Evolutionary conservation across 176 grass and related monocot genomes (phyloP), one percentile per base, ranked within the genome.

Genomic region (Musa itinerans): DNA sequence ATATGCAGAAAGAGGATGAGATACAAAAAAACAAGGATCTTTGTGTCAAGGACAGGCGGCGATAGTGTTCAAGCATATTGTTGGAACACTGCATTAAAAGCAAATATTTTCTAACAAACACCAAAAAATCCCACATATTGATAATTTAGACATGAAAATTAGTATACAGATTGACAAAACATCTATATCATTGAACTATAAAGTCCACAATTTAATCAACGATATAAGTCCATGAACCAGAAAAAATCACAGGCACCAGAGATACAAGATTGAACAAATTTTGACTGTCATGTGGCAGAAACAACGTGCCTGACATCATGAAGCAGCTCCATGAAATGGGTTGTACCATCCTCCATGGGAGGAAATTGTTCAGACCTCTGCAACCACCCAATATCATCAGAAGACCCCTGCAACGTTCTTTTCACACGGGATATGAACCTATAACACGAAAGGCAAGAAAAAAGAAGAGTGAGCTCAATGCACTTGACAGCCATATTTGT

Each of bases 351-450:
- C 53, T 84, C 74, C 73, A 86, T 75, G 66, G 57, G 52, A 65
- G 89, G 82, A 5, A 84, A 77, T 27, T 76, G 69, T 77, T 81
- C 73, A 25, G 81, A 82, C 83, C 79, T 90, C 83, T 91, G 88
- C 58, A 97, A 63, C 94, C 94, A 97, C 65, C 94, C 94, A 69
- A 93, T 93, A 80, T 97, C 94, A 56, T 81, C 58, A 76, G 77
- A 76, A 83, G 94, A 97, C 71, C 94, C 93, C 53, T 82, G 78
- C 77, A 93, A 55, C 81, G 88, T 97, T 89, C 65, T 93, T 68
- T 78, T 86, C 52, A 90, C 74, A 74, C 90, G 87, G 81, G 80
- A 67, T 78, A 90, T 74, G 54, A 85, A 74, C 82, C 90, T 97
- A 83, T 64, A 29, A 76, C 54, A 59, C 14, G 63, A 61, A 76